A percentile compares a stretch with the other conserved stretches of the same genome.
Conservation (phyloP, 345 rosid genomes). For the Cardamine chenopodiifolia region DNA sequence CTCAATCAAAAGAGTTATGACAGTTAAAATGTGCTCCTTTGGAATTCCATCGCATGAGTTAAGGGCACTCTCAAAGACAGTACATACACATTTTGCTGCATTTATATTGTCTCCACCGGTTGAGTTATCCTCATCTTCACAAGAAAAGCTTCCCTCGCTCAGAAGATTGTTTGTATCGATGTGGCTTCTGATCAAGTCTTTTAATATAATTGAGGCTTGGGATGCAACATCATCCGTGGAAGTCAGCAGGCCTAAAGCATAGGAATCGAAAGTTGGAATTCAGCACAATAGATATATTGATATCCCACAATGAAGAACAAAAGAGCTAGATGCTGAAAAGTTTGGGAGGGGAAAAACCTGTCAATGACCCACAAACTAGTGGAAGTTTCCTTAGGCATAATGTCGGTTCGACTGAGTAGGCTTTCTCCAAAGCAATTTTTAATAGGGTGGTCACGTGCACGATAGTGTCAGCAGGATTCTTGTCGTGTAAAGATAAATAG, state of each 20-base stretch:
- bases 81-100: slow-evolving; percentile 55
- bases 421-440: slow-evolving; percentile 58
- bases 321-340: background rate
- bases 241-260: slow-evolving; percentile 66
- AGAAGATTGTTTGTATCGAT: slow-evolving; percentile 45
- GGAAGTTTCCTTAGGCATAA: slow-evolving; percentile 54
- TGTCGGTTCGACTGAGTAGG: slow-evolving; percentile 46
- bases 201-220: slow-evolving; percentile 58
- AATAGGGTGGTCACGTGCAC: slow-evolving; percentile 57
- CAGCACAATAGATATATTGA: background rate
- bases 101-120: slow-evolving; percentile 48
- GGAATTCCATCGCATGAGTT: slow-evolving; percentile 54
- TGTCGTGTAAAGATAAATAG: slow-evolving; percentile 53
- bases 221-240: slow-evolving; percentile 57
- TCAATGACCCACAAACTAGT: slow-evolving; percentile 55
- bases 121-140: slow-evolving; percentile 48
- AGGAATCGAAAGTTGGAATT: slow-evolving; percentile 4
- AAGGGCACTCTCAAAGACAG: slow-evolving; percentile 57
- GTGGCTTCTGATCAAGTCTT: slow-evolving; percentile 59
- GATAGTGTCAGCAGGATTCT: slow-evolving; percentile 69
- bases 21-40: slow-evolving; percentile 60
- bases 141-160: slow-evolving; percentile 38
- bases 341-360: slow-evolving; percentile 49
- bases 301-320: background rate
- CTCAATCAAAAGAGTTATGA: slow-evolving; percentile 56